Percentiles rank a stretch among this genome's conserved stretches.
These are phyloP conservation scores for Calonectria pseudoturangicola DNA, from an alignment of 2,329 filamentous ascomycete genomes.

Conservation along the genomic window DNA sequence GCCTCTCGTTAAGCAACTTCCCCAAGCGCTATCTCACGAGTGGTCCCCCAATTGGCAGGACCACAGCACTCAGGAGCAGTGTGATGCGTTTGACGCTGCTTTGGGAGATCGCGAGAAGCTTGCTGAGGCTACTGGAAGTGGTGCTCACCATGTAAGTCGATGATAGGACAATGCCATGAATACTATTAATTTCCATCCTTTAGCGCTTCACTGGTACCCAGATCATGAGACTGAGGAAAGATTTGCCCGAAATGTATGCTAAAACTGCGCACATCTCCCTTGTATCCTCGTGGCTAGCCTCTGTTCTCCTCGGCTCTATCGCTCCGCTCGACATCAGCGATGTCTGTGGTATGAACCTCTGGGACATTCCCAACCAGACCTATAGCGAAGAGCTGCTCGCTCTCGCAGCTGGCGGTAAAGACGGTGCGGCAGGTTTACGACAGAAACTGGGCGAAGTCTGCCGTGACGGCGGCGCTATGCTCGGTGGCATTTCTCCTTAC, in stretches of 20 bases:
- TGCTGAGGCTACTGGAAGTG: constrained; percentile 89
- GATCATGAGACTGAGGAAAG: constrained; percentile 90
- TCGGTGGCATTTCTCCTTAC: constrained; percentile 86
- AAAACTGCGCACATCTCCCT: constrained; percentile 91
- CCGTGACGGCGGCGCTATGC: constrained; percentile 85
- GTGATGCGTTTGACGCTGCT: constrained; percentile 87
- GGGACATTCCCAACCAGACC: constrained; percentile 85
- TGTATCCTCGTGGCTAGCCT: constrained; percentile 96
- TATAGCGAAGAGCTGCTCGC: constrained; percentile 86
- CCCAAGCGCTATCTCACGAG: constrained; percentile 84
- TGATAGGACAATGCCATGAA: background rate
- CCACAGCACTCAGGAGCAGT: constrained; percentile 93
- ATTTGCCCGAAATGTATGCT: constrained; percentile 87
- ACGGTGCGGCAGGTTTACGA: constrained; percentile 77
- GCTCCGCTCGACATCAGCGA: constrained; percentile 96
- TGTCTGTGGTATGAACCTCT: constrained; percentile 97
- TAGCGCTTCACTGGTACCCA: constrained; percentile 98
- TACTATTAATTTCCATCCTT: constrained; percentile 27
- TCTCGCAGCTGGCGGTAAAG: constrained; percentile 81
- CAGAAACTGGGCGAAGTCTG: constrained; percentile 87
- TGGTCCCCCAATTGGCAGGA: constrained; percentile 99
- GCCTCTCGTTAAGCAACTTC: constrained; percentile 83
- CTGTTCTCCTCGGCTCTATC: constrained; percentile 87
- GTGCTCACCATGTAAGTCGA: constrained; percentile 89
- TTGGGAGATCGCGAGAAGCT: constrained; percentile 81